These are phyloP conservation scores for Mycena haematopus DNA, from an alignment of 768 basidiomycete genomes.

Conservation along the genomic window DNA sequence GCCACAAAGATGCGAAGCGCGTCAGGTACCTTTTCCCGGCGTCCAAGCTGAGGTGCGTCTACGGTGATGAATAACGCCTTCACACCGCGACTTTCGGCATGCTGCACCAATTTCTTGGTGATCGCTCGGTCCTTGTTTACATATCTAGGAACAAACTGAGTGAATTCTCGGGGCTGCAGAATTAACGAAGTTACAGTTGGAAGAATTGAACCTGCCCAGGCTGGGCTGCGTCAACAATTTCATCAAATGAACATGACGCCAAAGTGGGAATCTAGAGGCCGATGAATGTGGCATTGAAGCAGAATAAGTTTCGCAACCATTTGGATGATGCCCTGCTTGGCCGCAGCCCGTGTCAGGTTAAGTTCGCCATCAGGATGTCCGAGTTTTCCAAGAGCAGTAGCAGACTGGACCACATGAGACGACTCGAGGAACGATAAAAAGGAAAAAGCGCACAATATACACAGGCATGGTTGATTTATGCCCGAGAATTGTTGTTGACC, in stretches of 20 bases:
- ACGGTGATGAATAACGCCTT: constrained; percentile 97
- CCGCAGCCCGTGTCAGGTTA: constrained; percentile 76
- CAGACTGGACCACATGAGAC: constrained; percentile 51
- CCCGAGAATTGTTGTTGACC: constrained; percentile 83
- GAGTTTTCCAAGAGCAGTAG: constrained; percentile 84
- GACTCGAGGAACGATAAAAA: background rate
- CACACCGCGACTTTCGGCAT: constrained; percentile 90
- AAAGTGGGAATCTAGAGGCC: constrained; percentile 85
- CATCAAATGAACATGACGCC: constrained; percentile 95
- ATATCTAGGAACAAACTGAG: constrained; percentile 54
- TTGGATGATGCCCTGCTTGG: constrained; percentile 64
- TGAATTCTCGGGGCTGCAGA: background rate
- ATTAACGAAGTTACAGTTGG: constrained; percentile 66
- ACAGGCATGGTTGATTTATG: constrained; percentile 77
- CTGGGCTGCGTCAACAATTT: constrained; percentile 84
- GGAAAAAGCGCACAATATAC: constrained; percentile 64
- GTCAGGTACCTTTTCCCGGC: constrained; percentile 72
- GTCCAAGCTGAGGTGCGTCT: constrained; percentile 81
- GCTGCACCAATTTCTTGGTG: constrained; percentile 86
- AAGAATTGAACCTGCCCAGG: constrained; percentile 86
- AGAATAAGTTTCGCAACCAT: constrained; percentile 43
- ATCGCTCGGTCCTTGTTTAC: constrained; percentile 91
- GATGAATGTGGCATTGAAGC: background rate
- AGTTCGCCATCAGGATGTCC: constrained; percentile 84
- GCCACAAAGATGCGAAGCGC: background rate